These are phyloP conservation scores for Hermanozyma aechmeae DNA, from an alignment of 805 yeast species.

Conservation along the genomic window DNA sequence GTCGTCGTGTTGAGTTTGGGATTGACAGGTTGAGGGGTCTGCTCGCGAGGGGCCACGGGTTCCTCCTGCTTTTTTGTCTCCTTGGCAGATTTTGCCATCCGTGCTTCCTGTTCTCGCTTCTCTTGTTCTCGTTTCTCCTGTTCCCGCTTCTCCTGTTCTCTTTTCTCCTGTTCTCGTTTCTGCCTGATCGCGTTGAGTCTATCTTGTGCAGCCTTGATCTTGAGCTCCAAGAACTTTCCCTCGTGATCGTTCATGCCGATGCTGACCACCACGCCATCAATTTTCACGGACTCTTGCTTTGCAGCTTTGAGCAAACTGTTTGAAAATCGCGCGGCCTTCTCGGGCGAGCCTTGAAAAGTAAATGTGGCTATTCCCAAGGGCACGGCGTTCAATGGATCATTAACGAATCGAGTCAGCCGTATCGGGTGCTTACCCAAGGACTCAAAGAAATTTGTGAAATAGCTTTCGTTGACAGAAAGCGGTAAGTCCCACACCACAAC, in stretches of 20 bases:
- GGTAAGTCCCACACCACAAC: conserved; percentile 64
- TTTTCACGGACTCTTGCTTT: conserved; percentile 20
- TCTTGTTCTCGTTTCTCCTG: conserved; percentile 4
- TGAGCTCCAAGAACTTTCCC: conserved; percentile 26
- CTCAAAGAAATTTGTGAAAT: conserved; percentile 42
- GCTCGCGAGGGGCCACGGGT: conserved; percentile 1
- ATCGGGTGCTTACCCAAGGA: conserved; percentile 56
- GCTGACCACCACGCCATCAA: conserved; percentile 45
- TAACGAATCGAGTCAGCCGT: conserved; percentile 45
- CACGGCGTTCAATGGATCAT: conserved; percentile 68
- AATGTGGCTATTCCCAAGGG: conserved; percentile 68
- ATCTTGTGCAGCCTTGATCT: conserved; percentile 18
- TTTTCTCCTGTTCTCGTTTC: conserved; percentile 22
- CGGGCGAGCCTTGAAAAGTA: conserved; percentile 47
- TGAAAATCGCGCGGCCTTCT: conserved; percentile 33
- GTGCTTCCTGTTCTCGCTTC: conserved; percentile 2
- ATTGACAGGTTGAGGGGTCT: conserved; percentile 1
- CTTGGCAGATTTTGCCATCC: conserved; percentile 1
- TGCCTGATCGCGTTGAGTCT: conserved; percentile 15
- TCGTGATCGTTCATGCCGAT: conserved; percentile 43
- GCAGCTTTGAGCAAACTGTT: conserved; percentile 19
- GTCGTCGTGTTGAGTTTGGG: conserved; percentile 28
- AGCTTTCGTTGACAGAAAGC: conserved; percentile 37
- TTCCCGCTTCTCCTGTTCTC: conserved; percentile 13
- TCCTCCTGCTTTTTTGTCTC: conserved; percentile 1